Evolutionary conservation across 106 monocot species (phyloP).

Genomic region (Dendrobium officinale): DNA sequence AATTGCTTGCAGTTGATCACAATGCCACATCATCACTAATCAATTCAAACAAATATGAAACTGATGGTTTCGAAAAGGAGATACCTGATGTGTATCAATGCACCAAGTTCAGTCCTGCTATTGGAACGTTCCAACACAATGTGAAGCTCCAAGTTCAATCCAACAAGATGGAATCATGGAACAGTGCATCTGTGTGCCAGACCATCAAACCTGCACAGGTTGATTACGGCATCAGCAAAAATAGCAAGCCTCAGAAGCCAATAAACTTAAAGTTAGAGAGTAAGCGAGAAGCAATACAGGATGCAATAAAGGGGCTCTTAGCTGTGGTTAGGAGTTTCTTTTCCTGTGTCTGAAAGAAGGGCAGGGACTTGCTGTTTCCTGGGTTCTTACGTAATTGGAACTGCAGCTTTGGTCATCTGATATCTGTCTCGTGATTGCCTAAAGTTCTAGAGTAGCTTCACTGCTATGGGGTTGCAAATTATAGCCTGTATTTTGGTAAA

Average conservation of each 20-base stretch:
- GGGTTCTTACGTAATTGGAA: conserved; percentile 19
- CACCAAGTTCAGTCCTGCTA: conserved; percentile 1
- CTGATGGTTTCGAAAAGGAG: not conserved
- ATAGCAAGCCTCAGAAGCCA: not conserved
- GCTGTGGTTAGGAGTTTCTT: not conserved
- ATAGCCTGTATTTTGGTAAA: too few relatives aligned
- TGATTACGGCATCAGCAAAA: not conserved
- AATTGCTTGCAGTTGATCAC: not conserved
- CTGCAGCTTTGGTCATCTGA: conserved; percentile 20
- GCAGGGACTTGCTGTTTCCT: conserved; percentile 24
- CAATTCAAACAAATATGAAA: not conserved
- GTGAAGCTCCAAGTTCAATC: conserved; percentile 36
- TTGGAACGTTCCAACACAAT: not conserved
- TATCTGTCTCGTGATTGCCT: conserved; percentile 17
- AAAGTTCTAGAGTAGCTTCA: conserved; percentile 4
- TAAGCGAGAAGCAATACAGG: not conserved
- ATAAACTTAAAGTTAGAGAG: not conserved
- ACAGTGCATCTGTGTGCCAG: conserved; percentile 16
- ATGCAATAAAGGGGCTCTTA: not conserved
- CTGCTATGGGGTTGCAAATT: conserved; percentile 8
- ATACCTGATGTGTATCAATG: not conserved
- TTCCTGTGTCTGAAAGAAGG: conserved; percentile 5
- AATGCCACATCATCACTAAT: not conserved
- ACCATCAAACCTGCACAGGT: conserved; percentile 12
- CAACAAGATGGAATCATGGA: conserved; percentile 45